A percentile compares a stretch with the other conserved stretches of the same genome.
Evolutionary conservation across 139 green algal genomes (phyloP).

Genomic region (Nannochloris sp.): DNA sequence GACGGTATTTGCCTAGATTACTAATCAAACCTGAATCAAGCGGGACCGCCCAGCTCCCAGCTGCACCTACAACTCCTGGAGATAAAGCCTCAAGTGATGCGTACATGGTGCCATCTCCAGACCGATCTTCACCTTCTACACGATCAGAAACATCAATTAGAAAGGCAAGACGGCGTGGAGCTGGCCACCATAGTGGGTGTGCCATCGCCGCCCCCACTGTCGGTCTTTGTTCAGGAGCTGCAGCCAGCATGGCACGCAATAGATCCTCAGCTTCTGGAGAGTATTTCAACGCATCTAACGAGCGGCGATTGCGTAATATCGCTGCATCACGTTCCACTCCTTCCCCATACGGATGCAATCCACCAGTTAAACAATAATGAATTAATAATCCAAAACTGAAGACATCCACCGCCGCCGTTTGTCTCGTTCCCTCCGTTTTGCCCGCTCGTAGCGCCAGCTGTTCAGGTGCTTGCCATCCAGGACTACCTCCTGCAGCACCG

Average conservation of each 20-base stretch:
- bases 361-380: constrained; percentile 77
- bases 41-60: constrained; percentile 55
- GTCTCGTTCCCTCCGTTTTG: constrained; percentile 14
- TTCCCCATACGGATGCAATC: constrained; percentile 86
- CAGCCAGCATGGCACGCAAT: constrained; percentile 57
- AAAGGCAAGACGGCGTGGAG: constrained; percentile 75
- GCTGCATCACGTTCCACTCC: constrained; percentile 79
- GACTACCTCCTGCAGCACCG: constrained; percentile 71
- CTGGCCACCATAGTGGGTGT: constrained; percentile 90
- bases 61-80: constrained; percentile 12
- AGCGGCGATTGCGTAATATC: constrained; percentile 43
- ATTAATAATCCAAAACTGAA: constrained; percentile 92
- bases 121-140: constrained; percentile 86
- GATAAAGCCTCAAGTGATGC: constrained; percentile 19
- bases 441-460: constrained; percentile 54
- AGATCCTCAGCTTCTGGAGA: constrained; percentile 71
- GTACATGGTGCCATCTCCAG: constrained; percentile 21
- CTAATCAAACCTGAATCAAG: constrained; percentile 71
- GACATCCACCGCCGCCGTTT: constrained; percentile 71
- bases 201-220: constrained; percentile 52
- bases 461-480: constrained; percentile 97
- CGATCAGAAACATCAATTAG: constrained; percentile 74
- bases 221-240: constrained; percentile 51
- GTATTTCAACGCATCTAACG: constrained; percentile 12
- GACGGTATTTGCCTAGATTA: constrained; percentile 73